Evolutionary conservation across 495 filamentous ascomycete genomes (phyloP).

Genomic region (Penicillium dipodomyicola): DNA sequence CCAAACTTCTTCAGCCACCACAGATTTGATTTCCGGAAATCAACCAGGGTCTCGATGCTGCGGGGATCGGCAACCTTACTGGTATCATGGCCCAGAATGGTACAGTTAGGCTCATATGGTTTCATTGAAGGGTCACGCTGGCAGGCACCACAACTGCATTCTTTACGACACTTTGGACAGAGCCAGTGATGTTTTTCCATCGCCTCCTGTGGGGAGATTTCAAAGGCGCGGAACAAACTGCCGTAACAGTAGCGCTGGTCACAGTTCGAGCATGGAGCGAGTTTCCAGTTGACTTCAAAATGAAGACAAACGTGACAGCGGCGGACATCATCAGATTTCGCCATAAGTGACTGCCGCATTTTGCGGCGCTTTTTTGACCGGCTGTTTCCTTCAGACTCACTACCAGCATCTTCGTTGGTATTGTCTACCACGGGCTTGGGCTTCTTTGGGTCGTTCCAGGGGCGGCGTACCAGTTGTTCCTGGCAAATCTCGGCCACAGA

Average conservation of each 20-base stretch:
- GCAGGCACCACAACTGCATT: constrained; percentile 82
- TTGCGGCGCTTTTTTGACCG: constrained; percentile 52
- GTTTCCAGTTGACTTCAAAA: constrained; percentile 74
- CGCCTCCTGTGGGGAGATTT: constrained; percentile 72
- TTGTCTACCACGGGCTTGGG: constrained; percentile 36
- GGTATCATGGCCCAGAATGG: constrained; percentile 85
- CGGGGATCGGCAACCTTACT: constrained; percentile 81
- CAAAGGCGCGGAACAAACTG: constrained; percentile 82
- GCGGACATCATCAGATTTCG: constrained; percentile 39
- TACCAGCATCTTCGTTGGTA: constrained; percentile 5
- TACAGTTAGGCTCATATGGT: constrained; percentile 80
- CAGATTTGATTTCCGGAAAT: constrained; percentile 80
- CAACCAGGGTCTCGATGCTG: constrained; percentile 81
- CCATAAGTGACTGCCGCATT: constrained; percentile 35
- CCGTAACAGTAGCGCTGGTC: constrained; percentile 80
- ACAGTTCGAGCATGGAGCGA: constrained; percentile 74
- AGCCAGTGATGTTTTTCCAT: constrained; percentile 80
- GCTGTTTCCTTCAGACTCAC: constrained; percentile 32
- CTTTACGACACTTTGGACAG: constrained; percentile 79
- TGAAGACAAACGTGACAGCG: constrained; percentile 80
- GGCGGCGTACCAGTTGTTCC: constrained; percentile 71
- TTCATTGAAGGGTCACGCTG: constrained; percentile 54
- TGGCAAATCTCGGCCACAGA: constrained; percentile 87
- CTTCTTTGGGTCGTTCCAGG: constrained; percentile 55
- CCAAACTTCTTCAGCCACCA: constrained; percentile 65